phyloP scores from a whole-genome alignment of 192 early-diverging fungal genomes.

The Diversispora epigaea region DNA sequence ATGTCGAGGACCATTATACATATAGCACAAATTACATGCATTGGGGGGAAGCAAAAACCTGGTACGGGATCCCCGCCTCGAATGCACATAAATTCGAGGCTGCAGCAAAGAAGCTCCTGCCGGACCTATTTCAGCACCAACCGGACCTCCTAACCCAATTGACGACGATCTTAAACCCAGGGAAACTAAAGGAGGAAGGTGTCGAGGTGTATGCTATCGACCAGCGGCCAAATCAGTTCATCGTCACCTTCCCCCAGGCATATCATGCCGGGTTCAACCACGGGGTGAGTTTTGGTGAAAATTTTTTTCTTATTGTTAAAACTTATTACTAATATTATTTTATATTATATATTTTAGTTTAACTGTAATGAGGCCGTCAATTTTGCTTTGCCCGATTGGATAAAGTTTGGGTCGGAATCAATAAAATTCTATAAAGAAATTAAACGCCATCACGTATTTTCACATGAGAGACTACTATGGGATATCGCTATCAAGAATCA shows the following conservation, averaged over 20 bases:
- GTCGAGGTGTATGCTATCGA: slow-evolving; percentile 78
- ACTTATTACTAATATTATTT: slow-evolving; percentile 15
- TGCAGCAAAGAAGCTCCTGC: slow-evolving; percentile 73
- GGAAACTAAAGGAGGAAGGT: slow-evolving; percentile 63
- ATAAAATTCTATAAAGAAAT: slow-evolving; percentile 79
- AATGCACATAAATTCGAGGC: slow-evolving; percentile 82
- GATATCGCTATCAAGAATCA: slow-evolving; percentile 51
- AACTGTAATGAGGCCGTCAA: slow-evolving; percentile 98
- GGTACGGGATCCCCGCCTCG: slow-evolving; percentile 91
- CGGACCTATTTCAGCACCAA: slow-evolving; percentile 85
- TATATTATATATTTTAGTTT: slow-evolving; percentile 50
- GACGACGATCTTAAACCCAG: slow-evolving; percentile 88
- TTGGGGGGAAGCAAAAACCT: slow-evolving; percentile 95
- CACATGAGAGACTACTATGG: slow-evolving; percentile 89
- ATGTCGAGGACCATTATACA: slow-evolving; percentile 96
- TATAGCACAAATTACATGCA: slow-evolving; percentile 98
- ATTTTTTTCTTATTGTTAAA: neutral
- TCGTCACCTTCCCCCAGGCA: slow-evolving; percentile 91
- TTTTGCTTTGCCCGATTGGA: slow-evolving; percentile 93
- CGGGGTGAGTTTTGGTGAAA: slow-evolving; percentile 56
- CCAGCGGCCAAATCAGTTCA: slow-evolving; percentile 91
- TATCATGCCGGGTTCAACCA: slow-evolving; percentile 98
- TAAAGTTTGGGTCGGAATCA: slow-evolving; percentile 77
- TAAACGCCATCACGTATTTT: slow-evolving; percentile 83
- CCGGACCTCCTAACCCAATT: slow-evolving; percentile 93